phyloP scores from a whole-genome alignment of 2,329 filamentous ascomycete genomes.

The Graphilbum fragrans region DNA sequence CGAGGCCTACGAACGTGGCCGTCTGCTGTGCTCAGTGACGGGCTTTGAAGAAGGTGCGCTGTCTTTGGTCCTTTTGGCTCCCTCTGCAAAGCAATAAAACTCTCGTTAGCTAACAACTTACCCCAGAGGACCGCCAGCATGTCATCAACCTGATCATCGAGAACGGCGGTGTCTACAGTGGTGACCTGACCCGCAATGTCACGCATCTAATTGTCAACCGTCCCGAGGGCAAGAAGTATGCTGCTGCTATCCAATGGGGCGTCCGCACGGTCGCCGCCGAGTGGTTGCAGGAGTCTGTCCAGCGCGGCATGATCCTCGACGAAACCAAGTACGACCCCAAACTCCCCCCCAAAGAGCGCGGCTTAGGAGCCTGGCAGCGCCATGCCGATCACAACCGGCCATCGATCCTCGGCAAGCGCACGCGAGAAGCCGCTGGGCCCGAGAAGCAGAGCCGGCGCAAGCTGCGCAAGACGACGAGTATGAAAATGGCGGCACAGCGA shows the following conservation, averaged over 20 bases:
- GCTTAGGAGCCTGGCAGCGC: conserved; percentile 62
- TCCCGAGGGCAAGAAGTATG: conserved; percentile 81
- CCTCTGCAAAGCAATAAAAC: too few relatives aligned
- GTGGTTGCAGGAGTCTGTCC: conserved; percentile 76
- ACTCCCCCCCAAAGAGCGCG: conserved; percentile 57
- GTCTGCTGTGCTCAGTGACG: conserved; percentile 41
- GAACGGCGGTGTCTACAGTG: conserved; percentile 75
- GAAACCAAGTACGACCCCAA: conserved; percentile 74
- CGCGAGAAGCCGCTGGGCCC: conserved; percentile 30
- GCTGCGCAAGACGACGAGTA: conserved; percentile 75
- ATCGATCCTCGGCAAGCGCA: conserved; percentile 44
- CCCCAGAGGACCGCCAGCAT: conserved; percentile 50
- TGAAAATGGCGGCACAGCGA: conserved; percentile 67
- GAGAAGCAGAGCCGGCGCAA: conserved; percentile 59
- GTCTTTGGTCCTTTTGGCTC: not conserved
- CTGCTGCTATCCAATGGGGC: conserved; percentile 72
- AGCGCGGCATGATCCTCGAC: conserved; percentile 82
- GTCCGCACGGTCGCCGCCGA: conserved; percentile 68
- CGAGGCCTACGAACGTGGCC: conserved; percentile 20
- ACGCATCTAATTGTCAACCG: conserved; percentile 77
- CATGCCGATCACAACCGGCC: conserved; percentile 27
- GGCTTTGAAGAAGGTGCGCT: conserved; percentile 37
- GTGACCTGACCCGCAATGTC: conserved; percentile 73
- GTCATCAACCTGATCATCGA: conserved; percentile 55
- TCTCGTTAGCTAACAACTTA: conserved; percentile 9